Conservation (phyloP, 805 yeast genomes). For the Cyberlindnera bimundalis region DNA sequence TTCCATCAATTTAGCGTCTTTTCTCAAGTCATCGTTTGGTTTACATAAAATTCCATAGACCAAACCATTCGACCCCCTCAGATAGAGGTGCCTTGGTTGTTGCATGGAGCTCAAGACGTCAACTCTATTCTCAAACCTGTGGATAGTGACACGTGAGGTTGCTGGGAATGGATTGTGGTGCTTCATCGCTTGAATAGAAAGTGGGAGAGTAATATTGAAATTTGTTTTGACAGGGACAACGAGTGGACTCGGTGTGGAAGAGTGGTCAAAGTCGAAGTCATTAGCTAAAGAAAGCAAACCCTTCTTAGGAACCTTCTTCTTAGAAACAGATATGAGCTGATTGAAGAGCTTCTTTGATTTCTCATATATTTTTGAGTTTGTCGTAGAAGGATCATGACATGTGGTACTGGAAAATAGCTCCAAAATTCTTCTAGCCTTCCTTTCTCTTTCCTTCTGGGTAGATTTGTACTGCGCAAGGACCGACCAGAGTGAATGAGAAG, state of each 20-base stretch:
- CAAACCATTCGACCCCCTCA: slow-evolving; percentile 77
- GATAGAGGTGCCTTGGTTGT: slow-evolving; percentile 73
- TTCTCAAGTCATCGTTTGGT: slow-evolving; percentile 85
- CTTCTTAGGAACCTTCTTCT: slow-evolving; percentile 18
- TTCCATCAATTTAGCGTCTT: slow-evolving; percentile 90
- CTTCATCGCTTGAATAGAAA: slow-evolving; percentile 40
- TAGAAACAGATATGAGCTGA: slow-evolving; percentile 27
- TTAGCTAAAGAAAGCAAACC: slow-evolving; percentile 28
- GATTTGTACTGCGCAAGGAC: slow-evolving; percentile 70
- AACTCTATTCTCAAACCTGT: slow-evolving; percentile 62
- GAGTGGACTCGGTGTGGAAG: slow-evolving; percentile 43
- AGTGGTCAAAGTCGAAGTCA: slow-evolving; percentile 42
- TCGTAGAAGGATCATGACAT: slow-evolving; percentile 13
- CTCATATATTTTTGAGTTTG: slow-evolving; percentile 18
- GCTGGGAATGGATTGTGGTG: slow-evolving; percentile 43
- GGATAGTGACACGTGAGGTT: slow-evolving; percentile 49
- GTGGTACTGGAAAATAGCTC: slow-evolving; percentile 28
- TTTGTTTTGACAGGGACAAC: slow-evolving; percentile 75
- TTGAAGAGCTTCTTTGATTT: slow-evolving; percentile 28
- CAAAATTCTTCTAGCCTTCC: slow-evolving; percentile 44
- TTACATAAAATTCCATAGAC: slow-evolving; percentile 76
- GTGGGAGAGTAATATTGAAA: slow-evolving; percentile 63
- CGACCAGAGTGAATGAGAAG: slow-evolving; percentile 84
- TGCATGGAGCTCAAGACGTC: slow-evolving; percentile 78
- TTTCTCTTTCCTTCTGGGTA: slow-evolving; percentile 40